Conservation (phyloP, 179 eudicot species). For the Camellia oleifera region DNA sequence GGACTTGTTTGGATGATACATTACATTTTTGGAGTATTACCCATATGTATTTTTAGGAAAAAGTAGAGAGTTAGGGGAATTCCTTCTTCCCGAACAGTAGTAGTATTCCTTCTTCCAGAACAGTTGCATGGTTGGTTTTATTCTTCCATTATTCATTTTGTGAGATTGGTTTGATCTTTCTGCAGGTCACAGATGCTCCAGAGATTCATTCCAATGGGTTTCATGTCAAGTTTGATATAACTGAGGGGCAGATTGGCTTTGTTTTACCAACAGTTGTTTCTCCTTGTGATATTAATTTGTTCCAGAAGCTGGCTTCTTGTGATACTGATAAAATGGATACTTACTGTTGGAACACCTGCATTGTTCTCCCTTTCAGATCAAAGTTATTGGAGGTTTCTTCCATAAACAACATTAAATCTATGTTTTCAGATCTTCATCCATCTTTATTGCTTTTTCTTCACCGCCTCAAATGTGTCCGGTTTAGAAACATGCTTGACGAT, state of each 20-base stretch:
- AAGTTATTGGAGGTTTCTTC: conserved; percentile 46
- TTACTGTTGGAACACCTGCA: conserved; percentile 80
- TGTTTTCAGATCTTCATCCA: conserved; percentile 97
- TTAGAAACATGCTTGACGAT: conserved; percentile 62
- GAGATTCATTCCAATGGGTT: conserved; percentile 98
- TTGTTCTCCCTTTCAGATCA: conserved; percentile 86
- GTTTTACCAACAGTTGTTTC: conserved; percentile 78
- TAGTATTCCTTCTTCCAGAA: background rate
- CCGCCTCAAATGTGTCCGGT: conserved; percentile 81
- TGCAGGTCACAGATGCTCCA: conserved; percentile 97
- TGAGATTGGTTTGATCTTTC: conserved; percentile 13
- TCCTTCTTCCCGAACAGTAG: too few relatives aligned
- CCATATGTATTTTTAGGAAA: background rate
- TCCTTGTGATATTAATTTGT: conserved; percentile 67
- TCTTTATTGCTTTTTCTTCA: conserved; percentile 94
- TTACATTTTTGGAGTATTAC: background rate
- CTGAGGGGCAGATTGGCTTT: conserved; percentile 96
- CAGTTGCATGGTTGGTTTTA: background rate
- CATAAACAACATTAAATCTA: conserved; percentile 52
- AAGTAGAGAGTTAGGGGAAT: background rate
- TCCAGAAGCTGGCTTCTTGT: conserved; percentile 42
- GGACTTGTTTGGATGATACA: background rate
- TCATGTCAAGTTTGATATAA: conserved; percentile 90
- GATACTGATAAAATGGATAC: conserved; percentile 33
- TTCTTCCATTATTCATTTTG: background rate